A percentile compares a stretch with the other conserved stretches of the same genome.
These are phyloP conservation scores for Gracilaria vermiculophylla DNA, from an alignment of 23 red algal species.

Conservation along the genomic window DNA sequence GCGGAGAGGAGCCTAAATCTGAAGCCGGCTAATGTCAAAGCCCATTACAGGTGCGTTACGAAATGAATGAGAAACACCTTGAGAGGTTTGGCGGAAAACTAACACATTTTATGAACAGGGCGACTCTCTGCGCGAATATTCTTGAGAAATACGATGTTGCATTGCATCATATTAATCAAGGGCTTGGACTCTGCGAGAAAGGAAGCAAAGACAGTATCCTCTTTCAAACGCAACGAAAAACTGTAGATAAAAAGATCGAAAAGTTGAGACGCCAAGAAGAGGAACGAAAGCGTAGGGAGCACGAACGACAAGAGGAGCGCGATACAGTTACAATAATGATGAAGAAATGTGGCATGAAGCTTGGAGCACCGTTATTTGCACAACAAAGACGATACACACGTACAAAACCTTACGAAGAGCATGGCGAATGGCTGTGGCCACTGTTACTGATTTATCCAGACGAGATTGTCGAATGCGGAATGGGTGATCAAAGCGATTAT, in stretches of 20 bases:
- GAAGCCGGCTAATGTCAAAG: neutral
- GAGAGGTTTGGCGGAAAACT: neutral
- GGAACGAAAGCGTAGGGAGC: neutral
- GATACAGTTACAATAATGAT: slow-evolving; percentile 28
- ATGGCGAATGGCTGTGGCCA: slow-evolving; percentile 51
- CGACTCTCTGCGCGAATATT: slow-evolving; percentile 19
- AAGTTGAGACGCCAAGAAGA: neutral
- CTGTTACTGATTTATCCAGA: slow-evolving; percentile 36
- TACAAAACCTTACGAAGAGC: slow-evolving; percentile 15
- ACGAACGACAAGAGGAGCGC: neutral
- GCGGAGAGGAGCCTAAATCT: neutral
- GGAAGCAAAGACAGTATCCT: neutral
- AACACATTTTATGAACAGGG: neutral
- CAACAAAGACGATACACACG: slow-evolving; percentile 27
- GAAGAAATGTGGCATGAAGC: neutral
- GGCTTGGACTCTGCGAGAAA: slow-evolving; percentile 18
- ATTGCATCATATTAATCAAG: neutral
- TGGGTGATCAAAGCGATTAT: slow-evolving; percentile 66
- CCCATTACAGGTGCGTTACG: slow-evolving; percentile 23
- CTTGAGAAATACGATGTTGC: slow-evolving; percentile 24
- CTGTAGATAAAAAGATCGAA: neutral
- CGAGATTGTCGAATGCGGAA: slow-evolving; percentile 7
- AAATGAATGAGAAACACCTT: neutral
- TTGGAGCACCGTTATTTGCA: slow-evolving; percentile 28
- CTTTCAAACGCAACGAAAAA: slow-evolving; percentile 18